phyloP scores from a whole-genome alignment of 129 eudicot species.

The carrot (Daucus carota) region DH1_v3.0 NC_030381.2:33150001-33150500 shows the following conservation, averaged over 20 bases:
- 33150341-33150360: neutral
- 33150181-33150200: constrained; percentile 25
- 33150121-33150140: constrained; percentile 22
- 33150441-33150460: too few relatives aligned
- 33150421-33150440: too few relatives aligned
- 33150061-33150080: constrained; percentile 18
- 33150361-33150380: too few relatives aligned
- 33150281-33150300: constrained; percentile 22
- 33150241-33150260: constrained; percentile 23
- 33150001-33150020: constrained; percentile 19
- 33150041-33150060: constrained; percentile 16
- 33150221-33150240: constrained; percentile 29
- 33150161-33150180: neutral
- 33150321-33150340: constrained; percentile 8
- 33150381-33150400: too few relatives aligned
- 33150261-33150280: constrained; percentile 17
- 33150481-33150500: too few relatives aligned
- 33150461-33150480: too few relatives aligned
- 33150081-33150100: constrained; percentile 35
- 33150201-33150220: constrained; percentile 23
- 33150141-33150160: constrained; percentile 18
- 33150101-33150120: constrained; percentile 32
- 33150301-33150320: constrained; percentile 6
- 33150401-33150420: too few relatives aligned
- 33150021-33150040: constrained; percentile 18